Base-by-base conservation (phyloP, 805 yeast genomes). In the baker's yeast (Saccharomyces cerevisiae) region DNA sequence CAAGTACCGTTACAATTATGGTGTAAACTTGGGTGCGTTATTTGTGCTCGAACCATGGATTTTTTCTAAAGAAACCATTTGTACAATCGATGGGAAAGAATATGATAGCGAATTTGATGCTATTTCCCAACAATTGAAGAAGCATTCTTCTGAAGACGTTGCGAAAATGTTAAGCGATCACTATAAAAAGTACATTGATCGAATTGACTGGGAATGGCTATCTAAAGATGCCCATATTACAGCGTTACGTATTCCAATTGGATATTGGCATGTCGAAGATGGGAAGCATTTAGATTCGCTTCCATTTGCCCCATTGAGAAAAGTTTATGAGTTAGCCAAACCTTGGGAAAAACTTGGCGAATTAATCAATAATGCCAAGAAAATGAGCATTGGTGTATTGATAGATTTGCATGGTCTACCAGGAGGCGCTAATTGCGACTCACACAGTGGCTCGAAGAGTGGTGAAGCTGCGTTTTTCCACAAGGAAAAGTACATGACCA, bases 381-480 rank as follows among this genome's bases (percentile, higher is more conserved):
- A 74, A 21, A 70, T 82, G 60, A 75, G 79, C 30, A 92, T 92
- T 55, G 86, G 89, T 11, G 83, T 92, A 0, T 63, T 92, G 52
- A 78, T 92, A 14, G 98, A 92, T 69, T 63, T 92, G 47, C 98
- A 94, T 70, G 97, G 87, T 0, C 70, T 92, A 9, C 97, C 97
- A 4, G 89, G 89, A 13, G 97, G 97, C 41, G 97, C 97, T 26
- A 92, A 94, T 64, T 79, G 82, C 1, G 86, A 84, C 31, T 88
- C 84, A 50, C 97, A 91, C 68, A 83, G 92, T 61, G 98, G 98
- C 9, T 84, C 82, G 51, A 51, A 31, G n/a, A 53, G 56, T 41
- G 53, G 53, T 6, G 41, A 57, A 3, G 61, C 66, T 5, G 27
- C 57, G 54, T 71, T 51, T 73, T 83, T 48, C 78, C 77, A 2